Evolutionary conservation across 192 early-diverging fungal species (phyloP).

Genomic region (Gaertneriomyces semiglobifer): DNA sequence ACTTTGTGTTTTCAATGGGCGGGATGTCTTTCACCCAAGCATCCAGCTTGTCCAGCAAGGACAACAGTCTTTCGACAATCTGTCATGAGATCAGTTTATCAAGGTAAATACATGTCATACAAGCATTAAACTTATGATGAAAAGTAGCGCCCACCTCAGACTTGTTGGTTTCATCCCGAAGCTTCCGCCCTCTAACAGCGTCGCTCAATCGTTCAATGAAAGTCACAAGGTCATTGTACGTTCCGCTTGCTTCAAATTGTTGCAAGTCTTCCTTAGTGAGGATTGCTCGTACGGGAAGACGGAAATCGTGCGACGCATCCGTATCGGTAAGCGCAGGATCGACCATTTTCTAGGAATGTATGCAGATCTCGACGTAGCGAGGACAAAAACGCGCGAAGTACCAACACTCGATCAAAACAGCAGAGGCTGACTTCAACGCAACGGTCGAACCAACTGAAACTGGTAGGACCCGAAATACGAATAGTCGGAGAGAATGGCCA

Average conservation of each 20-base stretch:
- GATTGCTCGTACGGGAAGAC: constrained; percentile 49
- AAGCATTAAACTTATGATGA: neutral
- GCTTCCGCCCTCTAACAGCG: constrained; percentile 57
- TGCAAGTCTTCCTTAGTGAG: constrained; percentile 82
- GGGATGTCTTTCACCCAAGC: constrained; percentile 60
- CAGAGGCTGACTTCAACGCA: too few species aligned
- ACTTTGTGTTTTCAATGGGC: constrained; percentile 70
- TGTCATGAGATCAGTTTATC: neutral
- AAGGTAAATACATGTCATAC: neutral
- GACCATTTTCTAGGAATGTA: too few species aligned
- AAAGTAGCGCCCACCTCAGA: constrained; percentile 5
- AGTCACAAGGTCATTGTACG: constrained; percentile 60
- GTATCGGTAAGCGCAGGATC: too few species aligned
- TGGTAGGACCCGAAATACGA: too few species aligned
- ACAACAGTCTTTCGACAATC: constrained; percentile 56
- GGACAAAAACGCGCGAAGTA: too few species aligned
- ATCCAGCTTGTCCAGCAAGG: constrained; percentile 63
- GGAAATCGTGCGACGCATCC: neutral
- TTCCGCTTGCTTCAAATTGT: constrained; percentile 63
- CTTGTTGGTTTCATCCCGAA: constrained; percentile 23
- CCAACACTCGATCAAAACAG: too few species aligned
- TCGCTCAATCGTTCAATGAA: constrained; percentile 74
- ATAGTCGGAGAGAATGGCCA: too few species aligned
- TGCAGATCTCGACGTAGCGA: too few species aligned
- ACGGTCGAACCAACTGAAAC: too few species aligned